Evolutionary conservation across 768 basidiomycete species (phyloP), one percentile per base, ranked within the genome.

Genomic region (Psilocybe cubensis): DNA sequence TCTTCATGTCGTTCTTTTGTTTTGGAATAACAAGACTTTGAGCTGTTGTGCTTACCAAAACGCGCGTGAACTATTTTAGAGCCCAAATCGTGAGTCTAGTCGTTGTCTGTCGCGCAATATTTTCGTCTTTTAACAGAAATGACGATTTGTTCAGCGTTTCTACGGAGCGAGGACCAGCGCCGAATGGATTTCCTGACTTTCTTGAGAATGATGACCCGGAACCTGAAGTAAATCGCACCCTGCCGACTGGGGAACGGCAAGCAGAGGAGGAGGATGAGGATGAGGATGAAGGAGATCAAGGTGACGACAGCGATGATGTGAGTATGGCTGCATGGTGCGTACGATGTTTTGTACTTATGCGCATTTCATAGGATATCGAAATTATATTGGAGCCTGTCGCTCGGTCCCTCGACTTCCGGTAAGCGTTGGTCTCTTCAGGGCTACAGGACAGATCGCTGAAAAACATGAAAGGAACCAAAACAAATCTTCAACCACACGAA

Each of bases 381-480:
- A 91, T 96, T 63, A 94, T 96, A 53, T 88, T 93, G 85, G 92
- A 96, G 65, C 86, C 86, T 2, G 77, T 86, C 8, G 72, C 84
- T 17, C 87, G 86, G 54, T 89, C 87, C 4, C 73, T 91, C 18
- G 91, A 94, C 74, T 84, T 93, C 66, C 81, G 91, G 88, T 88
- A 68, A 52, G 76, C 58, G 53, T 17, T 31, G 18, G 58, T 38
- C 61, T 33, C 20, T 6, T 18, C 29, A 31, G 3, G 35, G 38
- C 23, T 31, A 14, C 24, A 27, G 42, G 23, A 33, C 7, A 5
- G 11, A 14, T 50, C 45, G 23, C 42, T 38, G 23, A 61, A 49
- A 3, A 28, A 3, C 29, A 31, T 31, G 27, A 31, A 51, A 69
- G 66, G 47, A 59, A 51, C 35, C 67, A 67, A 63, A 63, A 63